Base-by-base conservation (phyloP, 495 filamentous ascomycete species). In the Neurospora hispaniola region DNA sequence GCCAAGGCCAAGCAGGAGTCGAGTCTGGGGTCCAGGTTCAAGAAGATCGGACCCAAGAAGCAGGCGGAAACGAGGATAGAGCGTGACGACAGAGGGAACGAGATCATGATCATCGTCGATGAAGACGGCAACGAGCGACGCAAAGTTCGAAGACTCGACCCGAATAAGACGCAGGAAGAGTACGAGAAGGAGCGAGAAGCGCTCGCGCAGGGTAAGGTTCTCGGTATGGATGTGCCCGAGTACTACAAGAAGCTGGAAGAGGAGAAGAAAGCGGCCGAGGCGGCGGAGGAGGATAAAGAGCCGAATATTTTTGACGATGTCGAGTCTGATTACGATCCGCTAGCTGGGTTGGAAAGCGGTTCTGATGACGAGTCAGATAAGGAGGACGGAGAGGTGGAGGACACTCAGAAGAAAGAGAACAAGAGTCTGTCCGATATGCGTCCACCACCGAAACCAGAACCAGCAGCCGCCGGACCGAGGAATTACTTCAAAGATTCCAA, bases 61-160 rank as follows among this genome's bases (percentile, higher is more conserved):
- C 88, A 88, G 46, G 76, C 80, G 0, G 83, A 82, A 6, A 88
- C 90, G 0, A 89, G 91, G 78, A 89, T 96, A 74, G 93, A 97
- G 82, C 84, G 84, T 69, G 92, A 96, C 76, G 85, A 88, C 71
- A 88, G 89, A 72, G 91, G 94, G 6, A 84, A 93, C 69, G 93
- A 98, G 78, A 89, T 98, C 4, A 85, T 98, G 71, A 90, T 97
- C 73, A 92, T 94, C 18, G 88, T 93, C 9, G 94, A 97, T 78
- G 91, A 92, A 62, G 87, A 97, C 74, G 96, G 96, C 10, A 91
- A 94, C 66, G 91, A 92, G 73, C 96, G 96, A 80, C 87, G 93
- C 74, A 98, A 97, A 81, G 87, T 95, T 82, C 85, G 87, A 76
- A 91, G 86, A 79, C 77, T 80, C 41, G 85, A 85, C 71, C 71